Conservation (phyloP, 192 early-diverging fungal species). For the Geranomyces michiganensis region DNA sequence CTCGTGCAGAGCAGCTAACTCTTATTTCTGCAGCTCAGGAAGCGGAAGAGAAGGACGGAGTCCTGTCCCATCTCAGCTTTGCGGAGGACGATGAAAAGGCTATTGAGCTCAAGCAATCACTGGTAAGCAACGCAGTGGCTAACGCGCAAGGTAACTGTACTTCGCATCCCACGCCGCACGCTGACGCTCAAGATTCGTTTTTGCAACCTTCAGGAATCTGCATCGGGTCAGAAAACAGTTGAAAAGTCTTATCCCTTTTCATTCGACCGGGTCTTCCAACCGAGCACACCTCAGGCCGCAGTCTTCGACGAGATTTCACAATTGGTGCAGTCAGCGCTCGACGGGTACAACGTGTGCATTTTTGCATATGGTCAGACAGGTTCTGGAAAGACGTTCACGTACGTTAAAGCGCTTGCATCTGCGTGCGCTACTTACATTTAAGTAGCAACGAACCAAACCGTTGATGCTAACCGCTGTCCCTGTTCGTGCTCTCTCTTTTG, state of each 20-base stretch:
- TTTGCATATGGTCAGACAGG: slow-evolving; percentile 99
- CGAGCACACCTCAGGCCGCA: slow-evolving; percentile 66
- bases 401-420: not conserved
- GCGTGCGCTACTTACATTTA: no score
- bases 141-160: no score
- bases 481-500: no score
- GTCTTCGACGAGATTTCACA: slow-evolving; percentile 96
- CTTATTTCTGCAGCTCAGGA: slow-evolving; percentile 25
- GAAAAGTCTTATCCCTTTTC: slow-evolving; percentile 73
- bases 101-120: slow-evolving; percentile 73
- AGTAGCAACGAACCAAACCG: no score
- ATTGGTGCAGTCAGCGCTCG: slow-evolving; percentile 91
- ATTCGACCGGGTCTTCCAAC: slow-evolving; percentile 86
- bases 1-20: not conserved
- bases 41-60: slow-evolving; percentile 26
- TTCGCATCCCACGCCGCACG: no score
- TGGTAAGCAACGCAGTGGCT: slow-evolving; percentile 39
- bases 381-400: slow-evolving; percentile 73
- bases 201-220: slow-evolving; percentile 33
- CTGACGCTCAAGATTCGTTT: no score
- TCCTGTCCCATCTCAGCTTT: slow-evolving; percentile 54
- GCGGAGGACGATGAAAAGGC: slow-evolving; percentile 65
- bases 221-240: slow-evolving; percentile 55
- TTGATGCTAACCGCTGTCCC: no score
- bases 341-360: slow-evolving; percentile 96